phyloP scores from a whole-genome alignment of 257 asterid genomes.

The Gardenia jasminoides region DNA sequence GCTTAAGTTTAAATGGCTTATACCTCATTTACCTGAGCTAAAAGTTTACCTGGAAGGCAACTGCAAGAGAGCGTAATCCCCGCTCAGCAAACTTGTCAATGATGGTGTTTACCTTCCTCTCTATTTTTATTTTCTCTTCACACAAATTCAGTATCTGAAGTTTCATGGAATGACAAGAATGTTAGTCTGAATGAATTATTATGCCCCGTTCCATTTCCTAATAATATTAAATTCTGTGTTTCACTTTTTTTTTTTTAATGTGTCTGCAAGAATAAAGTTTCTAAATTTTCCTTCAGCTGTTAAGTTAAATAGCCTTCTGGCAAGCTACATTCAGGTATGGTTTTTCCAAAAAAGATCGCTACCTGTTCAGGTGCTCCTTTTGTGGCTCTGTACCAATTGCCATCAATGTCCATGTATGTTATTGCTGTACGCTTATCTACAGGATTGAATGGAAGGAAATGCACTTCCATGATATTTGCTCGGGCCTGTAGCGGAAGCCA shows the following conservation, averaged over 20 bases:
- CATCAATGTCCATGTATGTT: slow-evolving; percentile 27
- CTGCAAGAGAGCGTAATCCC: slow-evolving; percentile 27
- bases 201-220: neutral
- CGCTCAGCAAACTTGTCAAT: slow-evolving; percentile 35
- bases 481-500: slow-evolving; percentile 18
- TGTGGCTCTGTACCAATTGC: slow-evolving; percentile 30
- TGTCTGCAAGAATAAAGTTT: neutral
- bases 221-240: neutral
- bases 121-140: slow-evolving; percentile 25
- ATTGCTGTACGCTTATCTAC: slow-evolving; percentile 34
- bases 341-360: neutral
- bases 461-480: slow-evolving; percentile 26
- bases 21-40: neutral
- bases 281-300: neutral
- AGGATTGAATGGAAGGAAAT: slow-evolving; percentile 36
- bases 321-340: neutral
- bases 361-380: slow-evolving; percentile 41
- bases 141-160: slow-evolving; percentile 26
- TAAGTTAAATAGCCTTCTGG: neutral
- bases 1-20: neutral
- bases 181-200: neutral
- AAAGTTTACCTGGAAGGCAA: slow-evolving; percentile 24
- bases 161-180: neutral
- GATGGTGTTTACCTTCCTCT: slow-evolving; percentile 22
- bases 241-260: neutral